Conservation (phyloP, 2,329 filamentous ascomycete species). For the Nigrospora sphaerica region DNA sequence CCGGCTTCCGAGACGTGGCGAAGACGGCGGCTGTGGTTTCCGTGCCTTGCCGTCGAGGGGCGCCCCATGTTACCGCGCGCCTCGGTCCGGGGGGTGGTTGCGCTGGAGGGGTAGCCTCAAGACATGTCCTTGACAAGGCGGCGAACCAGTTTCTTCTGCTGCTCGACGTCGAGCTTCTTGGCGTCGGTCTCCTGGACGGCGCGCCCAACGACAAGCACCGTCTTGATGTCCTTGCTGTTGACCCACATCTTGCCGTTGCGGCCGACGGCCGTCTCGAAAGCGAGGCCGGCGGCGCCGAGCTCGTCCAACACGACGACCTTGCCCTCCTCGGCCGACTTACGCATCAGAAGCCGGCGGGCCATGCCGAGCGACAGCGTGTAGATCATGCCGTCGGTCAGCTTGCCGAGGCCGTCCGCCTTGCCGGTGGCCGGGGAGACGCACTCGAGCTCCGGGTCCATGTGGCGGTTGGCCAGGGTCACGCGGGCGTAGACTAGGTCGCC, state of each 20-base stretch:
- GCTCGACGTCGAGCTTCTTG: constrained; percentile 52
- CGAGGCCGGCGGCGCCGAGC: constrained; percentile 65
- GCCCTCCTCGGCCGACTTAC: constrained; percentile 52
- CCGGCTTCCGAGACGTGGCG: too few species aligned
- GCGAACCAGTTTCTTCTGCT: constrained; percentile 64
- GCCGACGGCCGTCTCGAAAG: constrained; percentile 90
- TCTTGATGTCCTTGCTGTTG: constrained; percentile 66
- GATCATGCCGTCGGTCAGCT: constrained; percentile 77
- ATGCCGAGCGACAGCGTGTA: constrained; percentile 75
- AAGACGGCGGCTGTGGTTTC: too few species aligned
- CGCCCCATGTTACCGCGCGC: too few species aligned
- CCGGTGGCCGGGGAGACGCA: constrained; percentile 83
- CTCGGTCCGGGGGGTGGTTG: too few species aligned
- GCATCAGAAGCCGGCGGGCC: constrained; percentile 70
- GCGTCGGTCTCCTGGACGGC: constrained; percentile 75
- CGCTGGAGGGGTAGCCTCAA: constrained; percentile 18
- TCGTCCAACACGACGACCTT: constrained; percentile 71
- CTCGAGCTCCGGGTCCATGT: constrained; percentile 85
- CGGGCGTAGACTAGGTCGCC: constrained; percentile 87
- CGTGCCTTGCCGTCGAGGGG: too few species aligned
- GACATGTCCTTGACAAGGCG: constrained; percentile 54
- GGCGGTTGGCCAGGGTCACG: constrained; percentile 67
- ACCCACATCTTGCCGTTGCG: constrained; percentile 93
- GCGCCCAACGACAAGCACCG: constrained; percentile 70
- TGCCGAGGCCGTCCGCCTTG: constrained; percentile 81